Evolutionary conservation across 371 early-diverging fungal species (phyloP).

Genomic region (Syncephalastrum contaminatum): DNA sequence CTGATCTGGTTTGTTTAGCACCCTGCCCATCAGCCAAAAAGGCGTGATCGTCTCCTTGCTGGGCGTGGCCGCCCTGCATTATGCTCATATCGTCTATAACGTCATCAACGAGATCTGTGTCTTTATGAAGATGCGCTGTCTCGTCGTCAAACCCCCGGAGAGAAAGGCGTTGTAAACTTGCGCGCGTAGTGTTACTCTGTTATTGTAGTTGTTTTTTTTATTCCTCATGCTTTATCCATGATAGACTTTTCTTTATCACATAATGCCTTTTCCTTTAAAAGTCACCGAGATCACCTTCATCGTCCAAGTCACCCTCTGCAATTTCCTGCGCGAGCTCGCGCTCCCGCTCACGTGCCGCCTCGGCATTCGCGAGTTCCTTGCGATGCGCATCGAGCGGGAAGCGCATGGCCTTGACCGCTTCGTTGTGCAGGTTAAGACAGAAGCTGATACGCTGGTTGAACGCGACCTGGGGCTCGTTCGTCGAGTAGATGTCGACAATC

Average conservation of each 20-base stretch:
- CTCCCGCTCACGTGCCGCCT: slow-evolving; percentile 88
- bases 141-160: slow-evolving; percentile 20
- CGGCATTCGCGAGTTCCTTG: slow-evolving; percentile 82
- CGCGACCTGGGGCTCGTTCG: slow-evolving; percentile 92
- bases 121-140: slow-evolving; percentile 82
- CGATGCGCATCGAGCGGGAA: slow-evolving; percentile 85
- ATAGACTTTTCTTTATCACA: no score
- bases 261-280: slow-evolving; percentile 20
- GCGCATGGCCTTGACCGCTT: slow-evolving; percentile 96
- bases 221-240: no score
- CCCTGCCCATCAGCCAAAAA: slow-evolving; percentile 23
- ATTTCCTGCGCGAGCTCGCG: slow-evolving; percentile 91
- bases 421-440: slow-evolving; percentile 94
- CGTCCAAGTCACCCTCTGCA: slow-evolving; percentile 81
- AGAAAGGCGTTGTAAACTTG: no score
- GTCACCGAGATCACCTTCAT: slow-evolving; percentile 65
- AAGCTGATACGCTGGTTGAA: slow-evolving; percentile 95
- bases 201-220: no score
- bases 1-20: slow-evolving; percentile 4
- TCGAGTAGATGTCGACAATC: slow-evolving; percentile 91
- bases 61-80: slow-evolving; percentile 36
- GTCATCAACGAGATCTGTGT: slow-evolving; percentile 84
- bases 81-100: slow-evolving; percentile 66
- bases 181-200: no score
- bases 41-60: slow-evolving; percentile 22